These are phyloP conservation scores for Podospora australis DNA, from an alignment of 495 filamentous ascomycete genomes.

Conservation along the genomic window DNA sequence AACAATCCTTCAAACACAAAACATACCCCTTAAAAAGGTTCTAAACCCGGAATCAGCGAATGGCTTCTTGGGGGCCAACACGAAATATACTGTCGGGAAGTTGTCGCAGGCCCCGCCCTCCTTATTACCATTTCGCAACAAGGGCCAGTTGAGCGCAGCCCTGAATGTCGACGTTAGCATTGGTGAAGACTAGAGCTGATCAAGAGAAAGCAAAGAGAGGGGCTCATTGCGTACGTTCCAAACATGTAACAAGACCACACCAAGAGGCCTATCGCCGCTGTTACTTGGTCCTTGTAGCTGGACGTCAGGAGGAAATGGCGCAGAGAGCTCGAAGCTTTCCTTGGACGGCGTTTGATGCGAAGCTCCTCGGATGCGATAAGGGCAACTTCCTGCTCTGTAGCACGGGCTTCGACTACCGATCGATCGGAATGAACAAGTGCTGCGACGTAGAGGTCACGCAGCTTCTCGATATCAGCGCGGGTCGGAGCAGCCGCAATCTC, in stretches of 20 bases:
- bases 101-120: conserved; percentile 18
- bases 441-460: conserved; percentile 25
- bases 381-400: conserved; percentile 24
- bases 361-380: conserved; percentile 23
- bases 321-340: conserved; percentile 12
- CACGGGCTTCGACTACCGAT: conserved; percentile 19
- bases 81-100: conserved; percentile 26
- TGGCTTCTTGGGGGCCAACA: conserved; percentile 25
- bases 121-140: conserved; percentile 23
- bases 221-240: too few species aligned
- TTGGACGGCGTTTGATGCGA: conserved; percentile 15
- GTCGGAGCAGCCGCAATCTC: conserved; percentile 25
- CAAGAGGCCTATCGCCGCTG: conserved; percentile 21
- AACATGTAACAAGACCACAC: conserved; percentile 26
- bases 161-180: too few species aligned
- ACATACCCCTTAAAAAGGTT: conserved; percentile 18
- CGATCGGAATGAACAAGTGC: conserved; percentile 21
- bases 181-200: too few species aligned
- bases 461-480: conserved; percentile 24
- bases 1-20: too few species aligned
- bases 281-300: conserved; percentile 27
- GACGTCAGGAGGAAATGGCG: conserved; percentile 19
- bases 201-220: too few species aligned
- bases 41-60: conserved; percentile 18
- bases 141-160: conserved; percentile 25